Percentiles rank a stretch among this genome's conserved stretches.
These are phyloP conservation scores for Vitis hybrid DNA, from an alignment of 177 flowering plant species.

Conservation along the genomic window DNA sequence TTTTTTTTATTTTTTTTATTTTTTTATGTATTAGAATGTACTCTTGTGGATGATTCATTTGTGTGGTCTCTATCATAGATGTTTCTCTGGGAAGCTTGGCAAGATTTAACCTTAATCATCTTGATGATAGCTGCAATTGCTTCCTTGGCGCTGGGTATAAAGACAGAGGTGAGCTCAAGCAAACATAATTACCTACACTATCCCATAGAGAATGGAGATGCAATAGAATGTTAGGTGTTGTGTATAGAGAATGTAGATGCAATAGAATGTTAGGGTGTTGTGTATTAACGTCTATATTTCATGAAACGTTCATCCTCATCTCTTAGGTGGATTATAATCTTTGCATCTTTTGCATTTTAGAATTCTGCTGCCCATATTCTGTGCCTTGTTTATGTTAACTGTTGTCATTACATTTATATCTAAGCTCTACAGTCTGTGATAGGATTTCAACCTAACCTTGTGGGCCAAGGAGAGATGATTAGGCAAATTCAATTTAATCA, in stretches of 20 bases:
- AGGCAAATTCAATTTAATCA: no score
- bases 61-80: conserved; percentile 29
- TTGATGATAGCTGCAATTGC: conserved; percentile 90
- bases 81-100: conserved; percentile 92
- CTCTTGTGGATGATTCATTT: background rate
- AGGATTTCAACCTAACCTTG: no score
- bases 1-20: background rate
- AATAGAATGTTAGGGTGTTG: background rate
- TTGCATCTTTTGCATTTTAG: no score
- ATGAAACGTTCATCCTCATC: no score
- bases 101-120: conserved; percentile 79
- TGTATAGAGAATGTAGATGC: background rate
- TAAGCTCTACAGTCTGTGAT: no score
- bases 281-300: background rate
- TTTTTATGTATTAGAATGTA: background rate
- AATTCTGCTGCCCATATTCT: no score
- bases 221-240: background rate
- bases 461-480: no score
- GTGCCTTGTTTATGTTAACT: no score
- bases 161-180: conserved; percentile 71
- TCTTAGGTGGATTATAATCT: no score
- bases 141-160: conserved; percentile 81
- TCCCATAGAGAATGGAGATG: background rate
- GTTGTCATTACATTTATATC: no score
- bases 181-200: background rate